These are phyloP conservation scores for Anethum foeniculum DNA, from an alignment of 140 eudicot species.

Conservation along the genomic window DNA sequence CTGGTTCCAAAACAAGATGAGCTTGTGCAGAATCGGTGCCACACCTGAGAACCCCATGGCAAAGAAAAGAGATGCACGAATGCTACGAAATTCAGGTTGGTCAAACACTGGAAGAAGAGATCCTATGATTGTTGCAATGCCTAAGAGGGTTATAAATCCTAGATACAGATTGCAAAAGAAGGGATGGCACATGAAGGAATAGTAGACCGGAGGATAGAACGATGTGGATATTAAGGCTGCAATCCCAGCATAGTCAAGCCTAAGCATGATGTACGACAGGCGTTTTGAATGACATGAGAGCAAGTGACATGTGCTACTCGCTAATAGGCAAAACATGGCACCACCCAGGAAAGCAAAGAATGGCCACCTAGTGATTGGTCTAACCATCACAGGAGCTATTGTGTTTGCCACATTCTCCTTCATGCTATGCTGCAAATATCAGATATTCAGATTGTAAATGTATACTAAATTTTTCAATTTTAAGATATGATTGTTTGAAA, in stretches of 20 bases:
- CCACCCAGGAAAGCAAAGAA: conserved; percentile 94
- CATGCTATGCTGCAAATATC: conserved; percentile 56
- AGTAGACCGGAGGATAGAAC: conserved; percentile 92
- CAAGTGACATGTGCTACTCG: conserved; percentile 88
- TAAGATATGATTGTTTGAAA: neutral
- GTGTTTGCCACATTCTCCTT: conserved; percentile 70
- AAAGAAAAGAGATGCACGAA: conserved; percentile 60
- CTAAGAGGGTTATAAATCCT: conserved; percentile 73
- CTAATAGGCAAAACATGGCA: conserved; percentile 84
- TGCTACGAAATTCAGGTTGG: conserved; percentile 54
- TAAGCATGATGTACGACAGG: conserved; percentile 74
- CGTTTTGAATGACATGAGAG: conserved; percentile 89
- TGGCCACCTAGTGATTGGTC: conserved; percentile 92
- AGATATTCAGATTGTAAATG: conserved; percentile 1
- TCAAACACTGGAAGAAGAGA: conserved; percentile 83
- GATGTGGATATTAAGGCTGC: conserved; percentile 94
- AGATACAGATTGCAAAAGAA: conserved; percentile 80
- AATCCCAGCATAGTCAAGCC: conserved; percentile 95
- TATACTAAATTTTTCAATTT: neutral
- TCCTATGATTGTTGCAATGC: conserved; percentile 48
- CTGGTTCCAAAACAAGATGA: conserved; percentile 63
- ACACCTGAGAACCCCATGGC: conserved; percentile 91
- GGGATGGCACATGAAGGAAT: conserved; percentile 97
- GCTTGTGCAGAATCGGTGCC: conserved; percentile 77
- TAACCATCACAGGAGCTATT: conserved; percentile 53